Base-by-base conservation (phyloP, 306 rosid species). In the Trichosanthes cucumerina region DNA sequence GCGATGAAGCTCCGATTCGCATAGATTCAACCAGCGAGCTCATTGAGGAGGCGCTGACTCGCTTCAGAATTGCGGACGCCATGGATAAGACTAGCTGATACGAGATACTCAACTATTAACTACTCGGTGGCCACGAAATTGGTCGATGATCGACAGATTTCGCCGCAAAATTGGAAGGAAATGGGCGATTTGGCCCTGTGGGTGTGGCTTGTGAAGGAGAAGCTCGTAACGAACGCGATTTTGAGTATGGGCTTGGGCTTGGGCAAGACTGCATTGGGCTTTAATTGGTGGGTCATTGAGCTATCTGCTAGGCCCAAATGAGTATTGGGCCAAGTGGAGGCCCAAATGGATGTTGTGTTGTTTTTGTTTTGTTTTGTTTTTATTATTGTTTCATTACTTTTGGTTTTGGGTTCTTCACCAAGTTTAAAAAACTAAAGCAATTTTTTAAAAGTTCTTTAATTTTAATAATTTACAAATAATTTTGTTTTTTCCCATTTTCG, bases 41-140 rank as follows among this genome's bases (percentile, higher is more conserved):
- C 47, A 85, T 21, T 46, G 88, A 64, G 43, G 88, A 82, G 82
- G 33, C 85, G 81, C 77, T 81, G 12, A 50, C 83, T 79, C 93
- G 92, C 79, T 84, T 92, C 77, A 86, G 64, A 18, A 89, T 75
- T 36, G 78, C 76, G 10, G 89, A 90, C 21, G 95, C 90, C 98
- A 92, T 94, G 34, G 79, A 71, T 69, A 43, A 69, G 36, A n/a
- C 5, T 39, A 41, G 52, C 75, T 43, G 71, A 64, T 33, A 16
- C 71, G 18, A 63, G 44, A 63, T 28, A 5, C n/a, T 41, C 53
- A 43, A 23, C 12, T 38, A n/a, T 23, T 5, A 12, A 69, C 28
- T 9, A 34, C 24, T 36, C 15, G 49, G 24, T 36, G 47, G 47
- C 26, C 3, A 49, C 36, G 72, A 65, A 65, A 66, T 36, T n/a